Evolutionary conservation across 345 rosid genomes (phyloP).

Genomic region (Citrus mangshanensis): DNA sequence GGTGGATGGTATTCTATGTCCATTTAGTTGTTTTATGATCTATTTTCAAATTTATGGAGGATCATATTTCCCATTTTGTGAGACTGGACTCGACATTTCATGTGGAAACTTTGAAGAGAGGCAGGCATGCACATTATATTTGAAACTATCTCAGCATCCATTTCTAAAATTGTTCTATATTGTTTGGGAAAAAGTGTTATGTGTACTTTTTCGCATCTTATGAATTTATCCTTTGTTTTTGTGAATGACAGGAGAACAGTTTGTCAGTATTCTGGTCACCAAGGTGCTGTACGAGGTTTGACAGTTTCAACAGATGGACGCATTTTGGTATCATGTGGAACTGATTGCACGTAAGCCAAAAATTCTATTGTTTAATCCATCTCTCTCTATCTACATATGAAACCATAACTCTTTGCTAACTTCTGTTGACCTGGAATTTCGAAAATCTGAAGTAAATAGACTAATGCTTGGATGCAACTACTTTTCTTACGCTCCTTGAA

Average conservation of each 20-base stretch:
- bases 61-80: background rate
- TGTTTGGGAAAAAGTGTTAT: background rate
- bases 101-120: background rate
- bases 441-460: background rate
- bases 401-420: slow-evolving; percentile 11
- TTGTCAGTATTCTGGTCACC: slow-evolving; percentile 90
- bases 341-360: slow-evolving; percentile 76
- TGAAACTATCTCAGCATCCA: background rate
- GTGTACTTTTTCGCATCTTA: background rate
- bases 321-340: slow-evolving; percentile 79
- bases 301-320: slow-evolving; percentile 85
- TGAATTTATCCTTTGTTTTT: slow-evolving; percentile 1
- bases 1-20: background rate
- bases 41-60: background rate
- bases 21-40: background rate
- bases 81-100: background rate
- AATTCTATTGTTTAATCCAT: background rate
- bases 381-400: background rate
- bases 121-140: background rate
- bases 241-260: slow-evolving; percentile 62
- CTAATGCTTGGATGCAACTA: background rate
- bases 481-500: background rate
- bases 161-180: background rate
- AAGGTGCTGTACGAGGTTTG: slow-evolving; percentile 89
- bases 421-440: background rate